These are phyloP conservation scores for Aspergillus tamarii DNA, from an alignment of 2,329 filamentous ascomycete species.

Conservation along the genomic window DNA sequence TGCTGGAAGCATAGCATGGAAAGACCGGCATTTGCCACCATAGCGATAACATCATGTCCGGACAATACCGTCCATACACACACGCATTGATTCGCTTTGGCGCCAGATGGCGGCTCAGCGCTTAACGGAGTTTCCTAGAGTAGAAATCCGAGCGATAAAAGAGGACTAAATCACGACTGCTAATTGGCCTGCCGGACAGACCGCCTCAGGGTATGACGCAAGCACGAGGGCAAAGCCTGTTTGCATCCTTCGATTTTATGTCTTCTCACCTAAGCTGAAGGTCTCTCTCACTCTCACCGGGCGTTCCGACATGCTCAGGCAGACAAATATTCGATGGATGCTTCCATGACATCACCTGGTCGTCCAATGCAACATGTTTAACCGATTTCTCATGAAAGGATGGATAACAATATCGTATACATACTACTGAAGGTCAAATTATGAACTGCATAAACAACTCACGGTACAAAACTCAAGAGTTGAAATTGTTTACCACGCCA, in stretches of 20 bases:
- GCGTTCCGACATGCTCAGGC: neutral
- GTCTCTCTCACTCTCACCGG: neutral
- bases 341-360: constrained; percentile 10
- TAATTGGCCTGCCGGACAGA: neutral
- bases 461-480: neutral
- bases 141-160: constrained; percentile 3
- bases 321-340: neutral
- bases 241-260: constrained; percentile 4
- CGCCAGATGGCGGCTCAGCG: constrained; percentile 6
- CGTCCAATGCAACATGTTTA: neutral
- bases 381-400: neutral
- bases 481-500: neutral
- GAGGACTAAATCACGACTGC: neutral
- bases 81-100: neutral
- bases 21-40: neutral
- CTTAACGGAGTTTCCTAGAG: constrained; percentile 5
- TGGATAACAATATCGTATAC: neutral
- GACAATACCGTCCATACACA: neutral
- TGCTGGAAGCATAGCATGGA: neutral
- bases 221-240: constrained; percentile 9
- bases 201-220: constrained; percentile 7
- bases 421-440: neutral
- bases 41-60: neutral
- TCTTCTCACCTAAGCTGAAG: neutral
- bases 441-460: neutral